These are phyloP conservation scores for Brassica nigra DNA, from an alignment of 345 rosid genomes.

Conservation along the genomic window DNA sequence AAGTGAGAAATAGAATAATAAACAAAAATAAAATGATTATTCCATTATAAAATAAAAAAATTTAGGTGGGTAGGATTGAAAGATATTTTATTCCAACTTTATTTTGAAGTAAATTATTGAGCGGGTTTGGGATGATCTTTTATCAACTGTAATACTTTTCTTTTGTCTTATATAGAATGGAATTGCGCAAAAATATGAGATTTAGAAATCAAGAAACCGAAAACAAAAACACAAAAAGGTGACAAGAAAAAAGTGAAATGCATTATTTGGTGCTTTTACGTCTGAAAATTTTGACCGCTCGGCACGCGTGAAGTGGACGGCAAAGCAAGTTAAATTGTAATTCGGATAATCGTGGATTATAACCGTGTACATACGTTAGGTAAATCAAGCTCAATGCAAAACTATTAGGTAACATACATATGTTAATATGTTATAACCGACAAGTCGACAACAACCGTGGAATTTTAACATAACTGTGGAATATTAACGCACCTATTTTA, in stretches of 20 bases:
- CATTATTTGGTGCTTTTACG: slow-evolving; percentile 39
- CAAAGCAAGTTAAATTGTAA: slow-evolving; percentile 40
- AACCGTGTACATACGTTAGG: background rate
- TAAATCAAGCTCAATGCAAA: background rate
- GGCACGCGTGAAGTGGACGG: slow-evolving; percentile 71
- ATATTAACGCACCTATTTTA: too few relatives aligned
- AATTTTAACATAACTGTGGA: background rate
- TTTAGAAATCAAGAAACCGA: background rate
- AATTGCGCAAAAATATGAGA: background rate
- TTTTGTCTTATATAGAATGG: slow-evolving; percentile 14
- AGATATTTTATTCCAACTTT: too few relatives aligned
- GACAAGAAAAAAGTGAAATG: slow-evolving; percentile 2
- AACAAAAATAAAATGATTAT: too few relatives aligned
- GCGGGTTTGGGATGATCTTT: too few relatives aligned
- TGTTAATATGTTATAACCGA: background rate
- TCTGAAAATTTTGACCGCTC: slow-evolving; percentile 55
- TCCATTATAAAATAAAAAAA: too few relatives aligned
- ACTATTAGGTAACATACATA: background rate
- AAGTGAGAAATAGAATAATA: too few relatives aligned
- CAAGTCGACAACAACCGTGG: background rate
- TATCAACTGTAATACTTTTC: background rate
- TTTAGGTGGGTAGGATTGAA: too few relatives aligned
- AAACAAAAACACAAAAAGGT: background rate
- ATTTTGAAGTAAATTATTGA: too few relatives aligned
- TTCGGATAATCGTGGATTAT: background rate